Evolutionary conservation across 768 basidiomycete genomes (phyloP).

Genomic region (Mycena rebaudengoi): DNA sequence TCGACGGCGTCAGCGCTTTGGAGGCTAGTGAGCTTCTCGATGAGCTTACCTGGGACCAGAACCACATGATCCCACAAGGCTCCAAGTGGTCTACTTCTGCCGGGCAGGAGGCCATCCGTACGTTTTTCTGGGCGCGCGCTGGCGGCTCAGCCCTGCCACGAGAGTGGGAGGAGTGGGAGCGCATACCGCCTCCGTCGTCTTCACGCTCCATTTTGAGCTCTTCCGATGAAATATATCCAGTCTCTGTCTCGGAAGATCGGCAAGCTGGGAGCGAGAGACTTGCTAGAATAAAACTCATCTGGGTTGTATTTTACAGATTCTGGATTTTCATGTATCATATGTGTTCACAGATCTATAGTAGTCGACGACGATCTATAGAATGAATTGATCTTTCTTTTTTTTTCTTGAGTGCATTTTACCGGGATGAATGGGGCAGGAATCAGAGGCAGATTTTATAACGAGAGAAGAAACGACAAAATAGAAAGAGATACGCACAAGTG

Average conservation of each 20-base stretch:
- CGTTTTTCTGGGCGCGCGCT: slow-evolving; percentile 11
- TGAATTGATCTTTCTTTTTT: slow-evolving; percentile 2
- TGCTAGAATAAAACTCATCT: not conserved
- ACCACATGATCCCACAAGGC: not conserved
- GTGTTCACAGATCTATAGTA: not conserved
- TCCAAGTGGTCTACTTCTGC: slow-evolving; percentile 2
- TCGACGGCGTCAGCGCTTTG: not conserved
- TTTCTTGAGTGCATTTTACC: no score
- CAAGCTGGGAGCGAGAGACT: not conserved
- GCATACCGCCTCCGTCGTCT: not conserved
- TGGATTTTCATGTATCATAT: not conserved
- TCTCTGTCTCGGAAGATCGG: not conserved
- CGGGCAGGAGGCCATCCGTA: slow-evolving; percentile 7
- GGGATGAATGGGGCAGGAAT: not conserved
- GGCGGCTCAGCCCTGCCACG: not conserved
- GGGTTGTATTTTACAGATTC: not conserved
- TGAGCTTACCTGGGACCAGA: not conserved
- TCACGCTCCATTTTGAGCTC: not conserved
- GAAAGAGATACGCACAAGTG: no score
- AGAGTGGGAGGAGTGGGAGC: not conserved
- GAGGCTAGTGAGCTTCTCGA: not conserved
- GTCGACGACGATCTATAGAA: not conserved
- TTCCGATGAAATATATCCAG: not conserved
- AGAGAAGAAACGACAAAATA: no score
- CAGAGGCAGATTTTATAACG: no score